Evolutionary conservation across 169 alveolate genomes (phyloP), one percentile per base, ranked within the genome.

Genomic region (Babesia bigemina): DNA sequence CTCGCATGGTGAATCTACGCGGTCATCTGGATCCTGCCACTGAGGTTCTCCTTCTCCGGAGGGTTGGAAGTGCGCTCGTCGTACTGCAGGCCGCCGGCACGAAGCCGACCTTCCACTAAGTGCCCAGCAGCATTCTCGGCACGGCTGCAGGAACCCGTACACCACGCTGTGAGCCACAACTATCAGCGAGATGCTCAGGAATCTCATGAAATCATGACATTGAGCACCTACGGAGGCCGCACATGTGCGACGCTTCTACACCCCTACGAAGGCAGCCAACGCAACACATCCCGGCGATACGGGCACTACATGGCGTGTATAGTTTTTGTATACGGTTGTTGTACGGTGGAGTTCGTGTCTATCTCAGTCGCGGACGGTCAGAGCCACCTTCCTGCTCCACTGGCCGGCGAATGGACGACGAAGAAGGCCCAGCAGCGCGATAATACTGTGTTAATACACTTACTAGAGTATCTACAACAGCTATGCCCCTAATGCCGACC

Each of bases 191-290:
- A 9, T 28, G 36, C 33, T 29, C 0, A 61, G 50, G 50, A 29
- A 8, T 50, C 70, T 33, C 70, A 61, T 61, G 70, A 61, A 61
- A 61, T 61, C 55, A 61, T 36, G 48, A 4, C 42, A 42, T 33
- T 33, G 42, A 19, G 39, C 24, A 17, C 3, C 65, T 14, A 16
- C 4, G 19, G 8, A 10, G 1, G 19, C n/a, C 19, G 50, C 50
- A 45, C 50, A 45, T 45, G 4, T 33, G 6, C 39, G 39, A 33
- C 39, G 2, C 39, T 2, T 33, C 39, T 2, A 33, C 39, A 33
- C 39, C 39, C 39, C 39, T 33, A 33, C 39, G 39, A 2, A 2
- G 39, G 6, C 39, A 33, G 10, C 39, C 39, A 33, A 6, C 39
- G 39, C 39, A 33, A 33, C 39, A 33, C 39, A 33, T 33, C 39